Evolutionary conservation across 2,329 filamentous ascomycete species (phyloP).

Genomic region (Fusarium agapanthi): DNA sequence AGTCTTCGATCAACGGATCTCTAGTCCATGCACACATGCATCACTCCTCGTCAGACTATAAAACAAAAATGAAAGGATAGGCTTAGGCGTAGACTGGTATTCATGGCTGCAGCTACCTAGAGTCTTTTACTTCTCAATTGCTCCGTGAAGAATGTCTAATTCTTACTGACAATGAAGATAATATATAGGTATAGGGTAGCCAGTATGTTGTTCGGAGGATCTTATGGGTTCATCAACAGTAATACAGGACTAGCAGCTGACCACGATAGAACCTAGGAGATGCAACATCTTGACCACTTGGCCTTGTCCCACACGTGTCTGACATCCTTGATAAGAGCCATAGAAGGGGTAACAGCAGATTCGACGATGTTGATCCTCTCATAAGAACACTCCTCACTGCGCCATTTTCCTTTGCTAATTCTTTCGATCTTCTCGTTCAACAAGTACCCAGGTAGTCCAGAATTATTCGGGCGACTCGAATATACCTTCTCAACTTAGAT

Average conservation of each 20-base stretch:
- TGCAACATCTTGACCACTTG: neutral
- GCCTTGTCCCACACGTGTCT: neutral
- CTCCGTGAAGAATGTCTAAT: neutral
- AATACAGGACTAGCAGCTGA: constrained; percentile 11
- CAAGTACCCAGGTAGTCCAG: neutral
- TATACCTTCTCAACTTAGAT: constrained; percentile 8
- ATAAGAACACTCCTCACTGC: constrained; percentile 7
- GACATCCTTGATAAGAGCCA: neutral
- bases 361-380: neutral
- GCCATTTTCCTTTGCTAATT: constrained; percentile 8
- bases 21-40: neutral
- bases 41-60: neutral
- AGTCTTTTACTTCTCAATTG: neutral
- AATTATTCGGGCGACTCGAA: neutral
- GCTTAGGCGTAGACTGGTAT: neutral
- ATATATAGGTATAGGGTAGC: neutral
- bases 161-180: neutral
- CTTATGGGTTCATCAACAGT: neutral
- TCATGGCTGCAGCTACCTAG: neutral
- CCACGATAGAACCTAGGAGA: neutral
- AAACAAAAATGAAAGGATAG: neutral
- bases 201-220: neutral
- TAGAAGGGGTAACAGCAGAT: neutral
- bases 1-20: neutral
- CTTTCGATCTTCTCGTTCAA: neutral